Evolutionary conservation across 2,329 filamentous ascomycete genomes (phyloP), one percentile per base, ranked within the genome.

Genomic region (Teratosphaeria destructans): DNA sequence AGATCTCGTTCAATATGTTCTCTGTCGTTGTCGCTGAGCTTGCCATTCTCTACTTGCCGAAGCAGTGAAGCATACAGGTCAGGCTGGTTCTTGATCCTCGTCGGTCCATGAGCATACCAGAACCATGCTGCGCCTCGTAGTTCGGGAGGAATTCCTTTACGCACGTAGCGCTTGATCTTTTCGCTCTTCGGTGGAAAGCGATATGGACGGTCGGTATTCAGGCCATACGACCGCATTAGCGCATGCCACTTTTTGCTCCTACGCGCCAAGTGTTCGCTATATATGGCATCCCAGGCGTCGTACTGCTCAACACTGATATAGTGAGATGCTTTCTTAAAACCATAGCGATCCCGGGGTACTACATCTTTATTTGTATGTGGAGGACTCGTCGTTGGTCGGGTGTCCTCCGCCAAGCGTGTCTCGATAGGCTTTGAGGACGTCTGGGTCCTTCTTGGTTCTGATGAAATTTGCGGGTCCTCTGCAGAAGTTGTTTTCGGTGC

Each of bases 71-170:
- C 82, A 71, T 96, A 97, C 16, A 93, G 77, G 1, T 89, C 89
- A 5, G 85, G 82, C 66, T 95, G 83, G 68, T 89, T 87, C 57
- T 85, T 82, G 61, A 96, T 73, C 64, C 90, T 87, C 54, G 86
- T 85, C 27, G 90, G 90, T 1, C 93, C 93, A 23, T 90, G 90
- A 11, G 91, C 90, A 71, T 96, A 97, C 76, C 89, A 96, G 73
- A 95, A 97, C 93, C 93, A 97, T 54, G 93, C 93, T 5, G 89
- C 88, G n/a, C 93, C 93, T 68, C 93, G 85, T 85, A 91, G 95
- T 65, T 96, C 90, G 0, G 92, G 90, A 3, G 93, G 93, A 56
- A 96, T 93, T 16, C 93, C 93, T 74, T 96, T 97, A 57, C 92
- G 85, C 55, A 96, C 84, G 71, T 94, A 96, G 19, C 91, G 83